Base-by-base conservation (phyloP, 2,329 filamentous ascomycete genomes). In the Alternaria dauci region DNA sequence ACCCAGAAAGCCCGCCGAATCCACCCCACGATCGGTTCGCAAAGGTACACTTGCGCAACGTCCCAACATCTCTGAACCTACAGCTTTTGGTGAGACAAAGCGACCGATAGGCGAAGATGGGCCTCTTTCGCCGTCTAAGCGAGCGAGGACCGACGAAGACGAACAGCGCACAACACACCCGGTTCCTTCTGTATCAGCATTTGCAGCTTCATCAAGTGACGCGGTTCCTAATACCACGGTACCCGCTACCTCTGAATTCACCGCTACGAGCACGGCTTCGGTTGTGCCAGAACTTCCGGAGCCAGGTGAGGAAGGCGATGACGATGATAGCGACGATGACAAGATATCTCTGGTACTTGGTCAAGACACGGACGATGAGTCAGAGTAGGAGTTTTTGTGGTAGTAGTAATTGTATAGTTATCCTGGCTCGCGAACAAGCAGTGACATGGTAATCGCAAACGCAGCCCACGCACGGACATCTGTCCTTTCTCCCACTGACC, bases 361-460 rank as follows among this genome's bases (percentile, higher is more conserved):
- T 2, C 75, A 75, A 50, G 76, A 78, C 34, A 76, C 71, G 1
- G 76, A 78, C 48, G 73, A 77, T 2, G 76, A 78, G 8, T 76
- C 74, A 1, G 74, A 77, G 12, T 72, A 61, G 32, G 7, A 18
- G 6, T 16, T 52, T 42, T 20, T 18, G 12, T 23, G 2, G 25
- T 47, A 42, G n/a, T 14, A 42, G 14, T 18, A 26, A 25, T 20
- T 28, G 23, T 34, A 28, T 26, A 50, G 14, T 42, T 8, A 7
- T 16, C 25, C 6, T n/a, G 18, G 38, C 16, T 54, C 52, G 39
- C 42, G 23, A 43, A 32, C 50, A 11, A 52, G 25, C 38, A 38
- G 56, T 58, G 48, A 62, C 52, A 50, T 3, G 23, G 38, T 53
- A 38, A 58, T 32, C 8, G 46, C 56, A 67, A 67, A 58, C 55